A percentile compares a stretch with the other conserved stretches of the same genome.
phyloP scores from a whole-genome alignment of 176 grass and related monocot species.

The Secale cereale region DNA sequence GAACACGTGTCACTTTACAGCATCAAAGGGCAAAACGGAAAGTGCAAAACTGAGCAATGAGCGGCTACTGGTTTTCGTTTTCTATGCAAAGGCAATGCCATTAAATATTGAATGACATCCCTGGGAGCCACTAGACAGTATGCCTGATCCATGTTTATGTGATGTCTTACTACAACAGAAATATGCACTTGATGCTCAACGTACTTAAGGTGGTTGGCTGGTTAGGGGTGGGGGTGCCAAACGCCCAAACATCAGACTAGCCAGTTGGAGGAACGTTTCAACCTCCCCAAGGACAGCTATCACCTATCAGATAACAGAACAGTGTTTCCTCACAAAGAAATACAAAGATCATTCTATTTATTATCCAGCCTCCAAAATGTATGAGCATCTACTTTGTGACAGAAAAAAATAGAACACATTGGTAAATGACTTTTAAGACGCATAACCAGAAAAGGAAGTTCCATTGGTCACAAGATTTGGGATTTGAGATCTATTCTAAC shows the following conservation, averaged over 20 bases:
- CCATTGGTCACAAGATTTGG: neutral
- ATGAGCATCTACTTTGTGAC: slow-evolving; percentile 3
- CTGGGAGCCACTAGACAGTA: slow-evolving; percentile 20
- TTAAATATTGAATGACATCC: neutral
- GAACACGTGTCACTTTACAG: neutral
- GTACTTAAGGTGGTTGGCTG: neutral
- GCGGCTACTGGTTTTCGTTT: neutral
- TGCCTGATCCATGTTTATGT: neutral
- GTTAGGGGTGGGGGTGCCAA: neutral
- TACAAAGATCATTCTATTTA: neutral
- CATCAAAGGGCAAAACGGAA: neutral
- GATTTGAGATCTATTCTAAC: slow-evolving; percentile 35
- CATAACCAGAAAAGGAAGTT: slow-evolving; percentile 2
- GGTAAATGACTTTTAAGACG: neutral
- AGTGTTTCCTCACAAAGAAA: neutral
- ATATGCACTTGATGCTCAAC: slow-evolving; percentile 1
- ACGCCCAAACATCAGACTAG: neutral
- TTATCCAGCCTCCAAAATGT: neutral
- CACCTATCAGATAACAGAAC: neutral
- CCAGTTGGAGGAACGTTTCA: neutral
- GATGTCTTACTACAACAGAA: neutral
- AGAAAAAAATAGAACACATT: neutral
- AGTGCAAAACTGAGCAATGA: neutral
- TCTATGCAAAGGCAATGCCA: slow-evolving; percentile 10
- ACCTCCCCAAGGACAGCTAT: neutral